Base-by-base conservation (phyloP, 129 eudicot genomes). In the Silybum marianum region DNA sequence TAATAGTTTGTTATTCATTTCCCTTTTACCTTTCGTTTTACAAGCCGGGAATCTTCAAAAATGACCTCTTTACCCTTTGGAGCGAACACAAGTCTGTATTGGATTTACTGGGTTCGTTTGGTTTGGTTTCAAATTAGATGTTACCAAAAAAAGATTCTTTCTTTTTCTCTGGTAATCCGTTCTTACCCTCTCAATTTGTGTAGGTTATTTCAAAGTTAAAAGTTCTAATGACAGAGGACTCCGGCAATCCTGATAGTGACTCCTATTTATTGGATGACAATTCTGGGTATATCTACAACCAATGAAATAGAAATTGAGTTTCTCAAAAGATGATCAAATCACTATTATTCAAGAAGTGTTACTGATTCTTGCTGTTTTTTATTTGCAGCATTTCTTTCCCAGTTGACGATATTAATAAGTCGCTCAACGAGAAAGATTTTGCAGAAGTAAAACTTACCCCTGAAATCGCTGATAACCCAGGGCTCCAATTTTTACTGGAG, bases 381-480 rank as follows among this genome's bases (percentile, higher is more conserved):
- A 13, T 66, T 32, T 85, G 91, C 93, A 94, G 97, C 89, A 87
- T 86, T 74, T 87, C 96, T 46, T 84, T 91, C 83, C 86, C 95
- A 4, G 78, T 91, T 26, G 97, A 91, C 0, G 95, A 84, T 14
- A 71, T 91, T 44, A 51, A 82, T 67, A 78, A 70, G 72, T 84
- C 88, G 6, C 44, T 85, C 30, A 86, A 83, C 42, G 93, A 71
- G 71, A 83, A 82, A 38, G 90, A 89, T 80, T 86, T 93, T 81
- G 83, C 87, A 12, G 88, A 85, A 22, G 90, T 91, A 48, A 85
- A 88, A 80, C 90, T 91, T 51, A 78, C 90, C 10, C 48, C 73
- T 4, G 85, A 91, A 73, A 90, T 93, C 39, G 85, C 86, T 78
- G 89, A 93, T 72, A 85, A 88, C 39, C 91, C 93, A 3, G 91